phyloP scores from a whole-genome alignment of 345 rosid genomes.

The Draba incana region DNA sequence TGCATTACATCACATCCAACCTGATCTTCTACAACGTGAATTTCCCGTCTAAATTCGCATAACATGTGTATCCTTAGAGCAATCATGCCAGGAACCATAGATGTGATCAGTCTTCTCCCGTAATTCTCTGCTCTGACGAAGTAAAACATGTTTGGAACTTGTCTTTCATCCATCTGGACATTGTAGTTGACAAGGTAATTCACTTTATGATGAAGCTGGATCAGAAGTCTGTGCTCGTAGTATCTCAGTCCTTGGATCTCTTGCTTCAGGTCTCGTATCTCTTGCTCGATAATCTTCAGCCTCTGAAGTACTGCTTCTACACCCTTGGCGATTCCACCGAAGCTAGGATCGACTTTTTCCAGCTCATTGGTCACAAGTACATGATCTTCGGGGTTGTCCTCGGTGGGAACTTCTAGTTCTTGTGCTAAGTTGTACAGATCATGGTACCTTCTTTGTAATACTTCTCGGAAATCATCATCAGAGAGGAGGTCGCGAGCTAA shows the following conservation, averaged over 20 bases:
- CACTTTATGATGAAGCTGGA: conserved; percentile 89
- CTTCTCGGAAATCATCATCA: conserved; percentile 93
- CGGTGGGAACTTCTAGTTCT: conserved; percentile 74
- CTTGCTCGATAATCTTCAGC: conserved; percentile 90
- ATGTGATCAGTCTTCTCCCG: conserved; percentile 80
- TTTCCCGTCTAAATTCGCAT: conserved; percentile 83
- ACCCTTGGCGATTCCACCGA: conserved; percentile 90
- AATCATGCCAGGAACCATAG: conserved; percentile 75
- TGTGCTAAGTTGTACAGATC: conserved; percentile 81
- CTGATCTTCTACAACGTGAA: conserved; percentile 92
- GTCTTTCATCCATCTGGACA: conserved; percentile 80
- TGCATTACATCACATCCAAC: conserved; percentile 89
- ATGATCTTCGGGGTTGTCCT: conserved; percentile 45
- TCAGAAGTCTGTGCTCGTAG: conserved; percentile 82
- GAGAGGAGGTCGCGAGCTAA: conserved; percentile 89
- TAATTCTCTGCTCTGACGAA: conserved; percentile 81
- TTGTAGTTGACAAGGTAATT: conserved; percentile 89
- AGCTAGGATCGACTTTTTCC: conserved; percentile 72
- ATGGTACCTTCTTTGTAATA: conserved; percentile 78
- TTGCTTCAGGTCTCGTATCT: conserved; percentile 89
- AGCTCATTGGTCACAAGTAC: conserved; percentile 58
- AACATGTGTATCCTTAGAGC: conserved; percentile 90
- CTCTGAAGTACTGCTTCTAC: conserved; percentile 85
- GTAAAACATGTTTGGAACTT: conserved; percentile 91
- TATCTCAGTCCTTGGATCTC: conserved; percentile 96